phyloP scores from a whole-genome alignment of 2,329 filamentous ascomycete genomes.

The Simplicillium sp. region DNA sequence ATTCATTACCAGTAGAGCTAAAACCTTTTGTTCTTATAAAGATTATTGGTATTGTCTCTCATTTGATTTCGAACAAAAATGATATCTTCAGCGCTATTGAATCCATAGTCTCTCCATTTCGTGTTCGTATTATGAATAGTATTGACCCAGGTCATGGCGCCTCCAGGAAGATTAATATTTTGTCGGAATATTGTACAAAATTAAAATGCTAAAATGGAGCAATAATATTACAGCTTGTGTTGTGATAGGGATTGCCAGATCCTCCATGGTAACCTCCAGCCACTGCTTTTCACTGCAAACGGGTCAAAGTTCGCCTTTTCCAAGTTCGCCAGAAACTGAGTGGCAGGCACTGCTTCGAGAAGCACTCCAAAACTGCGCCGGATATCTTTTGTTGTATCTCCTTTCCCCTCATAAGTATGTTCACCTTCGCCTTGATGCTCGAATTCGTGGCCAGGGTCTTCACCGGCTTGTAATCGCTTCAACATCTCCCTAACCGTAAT shows the following conservation, averaged over 20 bases:
- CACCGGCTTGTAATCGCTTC: constrained; percentile 63
- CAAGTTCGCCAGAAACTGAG: constrained; percentile 68
- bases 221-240: constrained; percentile 29
- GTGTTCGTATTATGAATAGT: no score
- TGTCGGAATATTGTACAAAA: constrained; percentile 25
- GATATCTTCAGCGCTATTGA: no score
- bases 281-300: constrained; percentile 53
- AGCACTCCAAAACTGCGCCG: constrained; percentile 67
- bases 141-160: no score
- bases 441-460: constrained; percentile 74
- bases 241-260: constrained; percentile 45
- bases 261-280: constrained; percentile 81
- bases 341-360: constrained; percentile 69
- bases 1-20: no score
- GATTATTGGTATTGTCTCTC: no score
- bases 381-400: constrained; percentile 28
- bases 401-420: constrained; percentile 36
- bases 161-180: no score
- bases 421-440: constrained; percentile 77
- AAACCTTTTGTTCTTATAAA: no score
- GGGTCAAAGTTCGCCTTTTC: constrained; percentile 78
- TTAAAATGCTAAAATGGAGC: no score
- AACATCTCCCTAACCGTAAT: constrained; percentile 93
- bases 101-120: no score
- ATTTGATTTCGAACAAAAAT: no score